phyloP scores from a whole-genome alignment of 257 asterid genomes.

The Phtheirospermum japonicum region DNA sequence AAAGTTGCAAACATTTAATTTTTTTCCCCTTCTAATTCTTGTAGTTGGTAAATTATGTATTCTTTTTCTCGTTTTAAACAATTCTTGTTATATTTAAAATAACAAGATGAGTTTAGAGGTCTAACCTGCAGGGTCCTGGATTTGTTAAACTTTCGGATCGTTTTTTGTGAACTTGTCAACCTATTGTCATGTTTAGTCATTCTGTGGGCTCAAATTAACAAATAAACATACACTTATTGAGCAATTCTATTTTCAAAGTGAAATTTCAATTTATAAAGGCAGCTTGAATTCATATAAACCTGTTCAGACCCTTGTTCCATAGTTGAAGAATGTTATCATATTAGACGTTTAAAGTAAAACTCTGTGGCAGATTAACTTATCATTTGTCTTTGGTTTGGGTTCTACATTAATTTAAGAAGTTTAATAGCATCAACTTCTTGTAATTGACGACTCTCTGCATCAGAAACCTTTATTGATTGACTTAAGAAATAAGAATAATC shows the following conservation, averaged over 20 bases:
- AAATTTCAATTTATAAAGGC: conserved; percentile 7
- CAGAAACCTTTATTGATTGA: background rate
- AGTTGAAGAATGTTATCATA: background rate
- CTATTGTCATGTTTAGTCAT: too few relatives aligned
- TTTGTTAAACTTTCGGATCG: too few relatives aligned
- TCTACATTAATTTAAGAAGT: background rate
- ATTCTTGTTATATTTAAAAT: too few relatives aligned
- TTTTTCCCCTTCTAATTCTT: background rate
- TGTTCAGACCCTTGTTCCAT: background rate
- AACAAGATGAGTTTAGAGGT: too few relatives aligned
- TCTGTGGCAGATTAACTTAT: conserved; percentile 9
- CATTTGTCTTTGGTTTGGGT: background rate
- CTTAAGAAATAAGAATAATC: too few relatives aligned
- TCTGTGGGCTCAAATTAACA: too few relatives aligned
- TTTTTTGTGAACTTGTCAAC: too few relatives aligned
- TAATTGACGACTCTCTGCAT: background rate
- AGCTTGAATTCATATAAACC: conserved; percentile 1
- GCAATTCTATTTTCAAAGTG: too few relatives aligned
- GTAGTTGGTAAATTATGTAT: background rate
- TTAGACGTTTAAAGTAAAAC: conserved; percentile 11
- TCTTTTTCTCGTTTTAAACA: background rate
- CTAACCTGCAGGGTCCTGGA: too few relatives aligned
- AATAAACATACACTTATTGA: too few relatives aligned
- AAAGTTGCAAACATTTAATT: conserved; percentile 8
- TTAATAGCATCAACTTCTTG: conserved; percentile 9